Base-by-base conservation (phyloP, 2,329 filamentous ascomycete genomes). In the Trichoderma polysporum region DNA sequence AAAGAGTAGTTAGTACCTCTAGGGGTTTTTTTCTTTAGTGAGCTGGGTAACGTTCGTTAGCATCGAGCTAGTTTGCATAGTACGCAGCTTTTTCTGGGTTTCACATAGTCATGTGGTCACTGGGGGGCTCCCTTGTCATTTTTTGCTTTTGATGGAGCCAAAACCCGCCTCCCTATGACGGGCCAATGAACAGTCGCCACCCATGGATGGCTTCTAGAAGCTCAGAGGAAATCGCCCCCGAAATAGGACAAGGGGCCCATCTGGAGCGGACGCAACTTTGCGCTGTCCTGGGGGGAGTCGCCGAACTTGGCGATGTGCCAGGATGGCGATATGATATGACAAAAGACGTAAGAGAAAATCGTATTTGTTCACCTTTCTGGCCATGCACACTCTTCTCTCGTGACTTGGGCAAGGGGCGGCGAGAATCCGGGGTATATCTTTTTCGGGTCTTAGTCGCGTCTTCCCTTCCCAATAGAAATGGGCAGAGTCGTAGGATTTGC, bases 131-230 rank as follows among this genome's bases (percentile, higher is more conserved):
- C 37, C 22, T n/a, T 52, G 22, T 52, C 15, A 52, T 15, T 29
- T 29, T 22, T 45, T 17, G n/a, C 25, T 50, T 17, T 4, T 9
- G 47, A 49, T 29, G 58, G 45, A 41, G 54, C n/a, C n/a, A n/a
- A 1, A 22, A 35, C 35, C 33, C 47, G 41, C 33, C 17, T 41
- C 25, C 35, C 39, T 22, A 10, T 19, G 19, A 49, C 22, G 31
- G n/a, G 47, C 62, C 62, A 65, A 50, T 65, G 66, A 71, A 68
- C 69, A 65, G 49, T 66, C 64, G 68, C 57, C 62, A 29, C 49
- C 27, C n/a, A 33, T 59, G 27, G 39, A 56, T 69, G 49, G 64
- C 68, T 74, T 75, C 73, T 75, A 73, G 73, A 75, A 75, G 73
- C 68, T 61, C 66, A 67, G 58, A 72, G 70, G 73, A 74, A 74